Evolutionary conservation across 352 stramenopile species (phyloP), one percentile per base, ranked within the genome.

Genomic region (Globisporangium heterothallicum): DNA sequence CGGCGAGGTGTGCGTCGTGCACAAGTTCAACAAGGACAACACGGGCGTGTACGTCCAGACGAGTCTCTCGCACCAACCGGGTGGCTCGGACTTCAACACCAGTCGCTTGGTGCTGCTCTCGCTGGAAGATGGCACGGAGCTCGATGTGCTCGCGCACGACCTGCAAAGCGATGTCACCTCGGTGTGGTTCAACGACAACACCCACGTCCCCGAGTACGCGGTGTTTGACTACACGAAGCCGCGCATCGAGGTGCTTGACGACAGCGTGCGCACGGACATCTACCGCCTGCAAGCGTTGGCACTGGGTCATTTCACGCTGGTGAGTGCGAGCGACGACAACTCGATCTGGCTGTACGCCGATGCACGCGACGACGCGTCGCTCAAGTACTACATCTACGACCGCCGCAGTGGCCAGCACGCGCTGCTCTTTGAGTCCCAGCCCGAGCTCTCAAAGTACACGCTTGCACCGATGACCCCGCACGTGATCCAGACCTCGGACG

Each of bases 341-440:
- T 50, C 65, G 19, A 79, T 75, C 14, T 94, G 78, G 80, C 66
- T 77, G 19, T 80, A 58, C 55, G 57, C 49, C 21, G 73, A 72
- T 21, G 58, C 80, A n/a, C 70, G 88, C n/a, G 65, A 94, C 54
- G 73, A 94, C 50, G 55, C 49, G 21, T 67, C 66, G 35, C 58
- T 66, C 42, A 63, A 68, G 54, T 79, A 76, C 55, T 79, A 70
- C 54, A 64, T 74, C 49, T 76, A 66, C 42, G 59, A 70, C 40
- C 70, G 70, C 13, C 22, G 36, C 40, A 60, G 49, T 16, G 51
- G 58, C 27, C 42, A 53, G 16, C 47, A 68, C 35, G 66, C 66
- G 35, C 48, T 79, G 29, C 53, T 79, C 21, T 73, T 72, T 41
- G 61, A 76, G 50, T 66, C 60, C 44, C 66, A 66, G 3, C 66